Evolutionary conservation across 129 eudicot species (phyloP), one percentile per base, ranked within the genome.

Genomic region (Tagetes erecta): DNA sequence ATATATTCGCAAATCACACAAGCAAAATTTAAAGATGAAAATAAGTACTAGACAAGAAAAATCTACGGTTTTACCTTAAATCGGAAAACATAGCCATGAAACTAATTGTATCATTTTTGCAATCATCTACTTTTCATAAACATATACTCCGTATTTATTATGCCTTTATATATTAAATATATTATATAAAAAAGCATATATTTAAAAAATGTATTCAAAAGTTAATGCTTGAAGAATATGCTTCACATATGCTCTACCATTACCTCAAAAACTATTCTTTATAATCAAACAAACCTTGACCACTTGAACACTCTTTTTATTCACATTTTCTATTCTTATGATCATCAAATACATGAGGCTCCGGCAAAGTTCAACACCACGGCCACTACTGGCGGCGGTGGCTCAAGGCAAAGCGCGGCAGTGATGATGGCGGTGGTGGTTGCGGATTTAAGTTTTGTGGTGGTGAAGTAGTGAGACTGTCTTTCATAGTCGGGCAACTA

Each of bases 191-290:
- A 11, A 56, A 56, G 6, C 7, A 13, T 64, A 75, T 36, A 64
- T 34, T 27, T 49, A 53, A 58, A 77, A 69, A 46, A 59, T 47
- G 51, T 7, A 14, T 53, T 46, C 63, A 69, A 37, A 35, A 70
- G 81, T 77, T 77, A 71, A 69, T 77, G 76, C 71, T 77, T 50
- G 81, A 77, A 77, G 81, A 77, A 77, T 77, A 77, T 77, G 81
- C 81, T 44, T 69, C 75, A 77, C 42, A 77, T 77, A 77, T 77
- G 34, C 81, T 58, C 81, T 35, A 36, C 81, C 81, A 77, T 75
- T 77, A 69, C 50, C 76, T 56, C 63, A 56, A 56, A 56, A 56
- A 37, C 63, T 38, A 59, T 77, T 58, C 76, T 77, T 69, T 60
- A 77, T 14, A 50, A 34, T 50, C 64, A 77, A 59, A 77, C 44